Base-by-base conservation (phyloP, 2,329 filamentous ascomycete species). In the Dactylonectria macrodidyma region DNA sequence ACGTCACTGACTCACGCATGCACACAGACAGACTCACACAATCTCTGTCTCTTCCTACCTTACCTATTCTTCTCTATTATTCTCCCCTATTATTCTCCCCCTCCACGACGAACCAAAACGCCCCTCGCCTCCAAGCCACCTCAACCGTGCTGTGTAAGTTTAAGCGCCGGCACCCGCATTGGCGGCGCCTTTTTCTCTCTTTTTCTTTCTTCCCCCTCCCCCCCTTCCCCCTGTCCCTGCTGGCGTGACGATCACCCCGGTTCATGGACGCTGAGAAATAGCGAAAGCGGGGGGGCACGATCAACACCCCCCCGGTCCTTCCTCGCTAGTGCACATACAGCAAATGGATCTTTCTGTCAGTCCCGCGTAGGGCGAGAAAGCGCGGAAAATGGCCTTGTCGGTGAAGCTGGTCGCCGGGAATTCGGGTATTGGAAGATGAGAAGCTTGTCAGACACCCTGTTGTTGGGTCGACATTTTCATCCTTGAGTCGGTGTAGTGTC, bases 131-230 rank as follows among this genome's bases (percentile, higher is more conserved):
- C 36, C 36, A 11, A 38, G 12, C 36, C 12, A 41, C 12, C 12
- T n/a, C 12, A 41, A 8, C 14, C 41, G 3, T 44, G 14, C 41
- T 62, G 50, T 58, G 36, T 26, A 50, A 57, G 56, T 65, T 71
- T 71, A 71, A 71, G 69, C 69, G 69, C 67, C 69, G 62, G 54
- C 67, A 71, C 69, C 67, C 64, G 65, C 69, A 69, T 66, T 66
- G 62, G 59, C 61, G 61, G 51, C 51, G 61, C 48, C 50, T 60
- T 69, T 59, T 30, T 30, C 26, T 30, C 26, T 30, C 26, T 30
- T 7, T 30, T 30, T 7, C 7, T 30, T 30, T 4, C 4, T 30
- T 30, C 7, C 26, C 7, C 26, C 26, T 30, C 26, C 26, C 59
- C 59, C n/a, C 8, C 41, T 24, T 34, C 52, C 24, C 47, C 48